Evolutionary conservation across 2,329 filamentous ascomycete genomes (phyloP).

Genomic region (Samsoniella hepiali): DNA sequence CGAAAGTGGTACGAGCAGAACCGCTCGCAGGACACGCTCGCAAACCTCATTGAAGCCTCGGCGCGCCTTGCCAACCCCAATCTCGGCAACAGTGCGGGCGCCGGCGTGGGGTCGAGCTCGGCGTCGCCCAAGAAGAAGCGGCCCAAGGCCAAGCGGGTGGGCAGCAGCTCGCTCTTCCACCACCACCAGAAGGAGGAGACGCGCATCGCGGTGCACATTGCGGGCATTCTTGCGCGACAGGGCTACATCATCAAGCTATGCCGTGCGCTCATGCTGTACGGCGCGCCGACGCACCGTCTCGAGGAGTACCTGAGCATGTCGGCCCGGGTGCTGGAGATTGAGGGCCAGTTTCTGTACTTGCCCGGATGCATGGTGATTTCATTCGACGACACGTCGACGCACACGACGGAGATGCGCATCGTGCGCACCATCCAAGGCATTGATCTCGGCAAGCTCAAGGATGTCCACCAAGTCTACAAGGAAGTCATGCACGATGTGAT

Average conservation of each 20-base stretch:
- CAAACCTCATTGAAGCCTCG: conserved; percentile 47
- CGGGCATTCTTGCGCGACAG: conserved; percentile 70
- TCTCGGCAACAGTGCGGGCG: conserved; percentile 23
- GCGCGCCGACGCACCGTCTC: conserved; percentile 83
- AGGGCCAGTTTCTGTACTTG: conserved; percentile 84
- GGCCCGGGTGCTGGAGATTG: conserved; percentile 76
- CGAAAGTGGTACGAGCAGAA: conserved; percentile 50
- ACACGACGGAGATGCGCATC: conserved; percentile 65
- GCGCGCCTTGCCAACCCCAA: conserved; percentile 39
- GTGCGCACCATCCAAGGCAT: conserved; percentile 57
- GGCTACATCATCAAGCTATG: conserved; percentile 82
- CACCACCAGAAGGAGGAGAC: conserved; percentile 43
- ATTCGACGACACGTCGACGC: conserved; percentile 68
- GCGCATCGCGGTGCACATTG: conserved; percentile 51
- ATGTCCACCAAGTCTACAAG: conserved; percentile 61
- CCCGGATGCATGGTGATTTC: conserved; percentile 91
- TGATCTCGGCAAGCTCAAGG: conserved; percentile 59
- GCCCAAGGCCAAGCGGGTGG: conserved; percentile 27
- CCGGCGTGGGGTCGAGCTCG: conserved; percentile 14
- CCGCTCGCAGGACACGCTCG: conserved; percentile 44
- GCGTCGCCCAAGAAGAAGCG: conserved; percentile 29
- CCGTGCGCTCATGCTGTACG: conserved; percentile 79
- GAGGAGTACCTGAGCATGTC: conserved; percentile 90
- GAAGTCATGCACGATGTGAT: conserved; percentile 61
- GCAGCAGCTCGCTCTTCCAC: conserved; percentile 38